Evolutionary conservation across 2,329 filamentous ascomycete species (phyloP).

Genomic region (Monosporascus sp.): DNA sequence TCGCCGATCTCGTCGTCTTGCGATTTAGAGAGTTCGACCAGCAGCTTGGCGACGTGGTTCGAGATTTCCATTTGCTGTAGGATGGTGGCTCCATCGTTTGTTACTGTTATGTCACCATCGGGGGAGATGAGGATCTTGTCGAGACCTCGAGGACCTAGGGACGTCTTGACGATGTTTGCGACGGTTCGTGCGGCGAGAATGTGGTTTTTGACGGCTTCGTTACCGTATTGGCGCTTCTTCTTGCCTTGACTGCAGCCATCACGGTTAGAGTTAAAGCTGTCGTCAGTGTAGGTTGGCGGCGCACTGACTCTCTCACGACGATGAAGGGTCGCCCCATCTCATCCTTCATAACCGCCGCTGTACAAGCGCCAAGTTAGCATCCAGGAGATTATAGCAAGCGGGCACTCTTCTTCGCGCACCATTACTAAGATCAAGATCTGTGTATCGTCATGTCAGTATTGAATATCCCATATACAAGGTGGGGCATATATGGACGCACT

Average conservation of each 20-base stretch:
- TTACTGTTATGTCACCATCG: conserved; percentile 98
- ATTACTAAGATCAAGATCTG: conserved; percentile 79
- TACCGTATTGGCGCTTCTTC: conserved; percentile 96
- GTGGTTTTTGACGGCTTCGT: conserved; percentile 96
- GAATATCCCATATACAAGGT: conserved; percentile 11
- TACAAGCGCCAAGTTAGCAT: conserved; percentile 14
- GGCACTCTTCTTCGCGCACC: conserved; percentile 48
- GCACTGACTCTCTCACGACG: conserved; percentile 87
- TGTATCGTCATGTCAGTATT: conserved; percentile 21
- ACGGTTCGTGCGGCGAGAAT: conserved; percentile 95
- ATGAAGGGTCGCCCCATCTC: conserved; percentile 97
- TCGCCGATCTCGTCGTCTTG: conserved; percentile 99
- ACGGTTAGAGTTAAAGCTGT: neutral
- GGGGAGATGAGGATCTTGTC: conserved; percentile 99
- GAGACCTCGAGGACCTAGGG: conserved; percentile 87
- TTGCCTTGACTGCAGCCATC: conserved; percentile 69
- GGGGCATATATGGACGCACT: conserved; percentile 38
- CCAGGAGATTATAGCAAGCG: neutral
- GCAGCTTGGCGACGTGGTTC: conserved; percentile 94
- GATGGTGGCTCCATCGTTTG: conserved; percentile 97
- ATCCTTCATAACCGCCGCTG: conserved; percentile 82
- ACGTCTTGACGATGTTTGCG: conserved; percentile 95
- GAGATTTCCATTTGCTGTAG: conserved; percentile 98
- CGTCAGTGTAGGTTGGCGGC: conserved; percentile 3
- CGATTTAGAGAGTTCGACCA: conserved; percentile 96